Percentiles rank a stretch among this genome's conserved stretches.
Conservation (phyloP, 345 rosid genomes). For the Passiflora organensis region DNA sequence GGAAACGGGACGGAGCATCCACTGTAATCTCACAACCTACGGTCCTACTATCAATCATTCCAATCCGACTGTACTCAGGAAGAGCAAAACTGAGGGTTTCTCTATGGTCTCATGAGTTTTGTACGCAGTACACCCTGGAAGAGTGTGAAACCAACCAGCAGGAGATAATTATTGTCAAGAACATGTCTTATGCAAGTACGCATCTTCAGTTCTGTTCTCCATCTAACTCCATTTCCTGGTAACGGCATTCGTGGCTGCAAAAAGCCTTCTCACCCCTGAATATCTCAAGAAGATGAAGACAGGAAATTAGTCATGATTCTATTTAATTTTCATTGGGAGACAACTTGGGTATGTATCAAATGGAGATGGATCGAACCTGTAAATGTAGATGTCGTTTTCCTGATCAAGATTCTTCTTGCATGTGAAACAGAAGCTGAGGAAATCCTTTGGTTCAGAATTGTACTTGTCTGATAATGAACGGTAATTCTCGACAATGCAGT, state of each 20-base stretch:
- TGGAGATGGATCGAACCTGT: conserved; percentile 45
- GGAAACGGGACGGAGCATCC: neutral
- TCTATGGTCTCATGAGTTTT: neutral
- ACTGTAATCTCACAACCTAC: neutral
- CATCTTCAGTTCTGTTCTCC: conserved; percentile 17
- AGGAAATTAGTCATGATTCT: neutral
- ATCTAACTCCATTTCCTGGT: conserved; percentile 65
- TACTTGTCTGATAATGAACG: conserved; percentile 16
- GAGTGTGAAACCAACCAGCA: neutral
- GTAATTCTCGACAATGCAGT: conserved; percentile 55
- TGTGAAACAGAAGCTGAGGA: conserved; percentile 58
- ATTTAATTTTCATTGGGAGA: neutral
- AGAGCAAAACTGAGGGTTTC: neutral
- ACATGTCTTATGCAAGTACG: neutral
- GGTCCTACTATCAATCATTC: conserved; percentile 3
- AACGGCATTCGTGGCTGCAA: conserved; percentile 74
- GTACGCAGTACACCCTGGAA: no score
- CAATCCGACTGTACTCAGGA: neutral
- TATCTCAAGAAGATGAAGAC: neutral
- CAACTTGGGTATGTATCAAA: neutral
- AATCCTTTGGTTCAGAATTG: conserved; percentile 16
- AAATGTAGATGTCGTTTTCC: conserved; percentile 54
- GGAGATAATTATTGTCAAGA: neutral
- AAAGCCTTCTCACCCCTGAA: conserved; percentile 87
- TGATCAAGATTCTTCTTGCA: conserved; percentile 74